Evolutionary conservation across 2,329 filamentous ascomycete species (phyloP).

Genomic region (Pseudocercospora vitis): DNA sequence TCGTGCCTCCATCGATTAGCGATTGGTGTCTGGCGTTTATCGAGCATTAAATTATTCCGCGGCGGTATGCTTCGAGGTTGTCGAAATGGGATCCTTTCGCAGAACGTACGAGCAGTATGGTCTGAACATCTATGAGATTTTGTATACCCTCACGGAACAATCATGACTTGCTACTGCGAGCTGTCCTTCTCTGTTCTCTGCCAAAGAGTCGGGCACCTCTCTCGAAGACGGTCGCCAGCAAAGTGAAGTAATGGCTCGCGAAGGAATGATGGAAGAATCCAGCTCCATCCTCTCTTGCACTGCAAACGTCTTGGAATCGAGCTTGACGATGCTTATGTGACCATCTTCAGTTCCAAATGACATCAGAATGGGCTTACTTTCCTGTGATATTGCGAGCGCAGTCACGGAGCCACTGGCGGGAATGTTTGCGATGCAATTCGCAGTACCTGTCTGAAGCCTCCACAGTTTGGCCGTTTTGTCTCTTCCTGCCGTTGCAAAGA

Average conservation of each 20-base stretch:
- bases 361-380: conserved; percentile 12
- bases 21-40: conserved; percentile 1
- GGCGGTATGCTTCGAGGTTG: neutral
- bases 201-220: too few species aligned
- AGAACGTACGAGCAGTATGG: too few species aligned
- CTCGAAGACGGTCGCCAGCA: conserved; percentile 34
- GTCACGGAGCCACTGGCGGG: conserved; percentile 35
- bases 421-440: conserved; percentile 30
- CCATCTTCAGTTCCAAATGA: conserved; percentile 36
- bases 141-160: conserved; percentile 41
- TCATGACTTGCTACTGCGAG: conserved; percentile 47
- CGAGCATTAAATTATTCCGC: neutral
- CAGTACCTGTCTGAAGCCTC: conserved; percentile 38
- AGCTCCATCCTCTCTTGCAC: conserved; percentile 17
- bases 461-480: conserved; percentile 77
- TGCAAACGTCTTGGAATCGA: conserved; percentile 16
- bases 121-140: too few species aligned
- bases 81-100: too few species aligned
- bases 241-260: conserved; percentile 32
- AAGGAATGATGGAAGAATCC: conserved; percentile 22
- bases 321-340: conserved; percentile 21
- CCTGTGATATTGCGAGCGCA: conserved; percentile 34
- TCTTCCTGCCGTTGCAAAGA: conserved; percentile 84
- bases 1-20: neutral
- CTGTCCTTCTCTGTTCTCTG: conserved; percentile 22